phyloP scores from a whole-genome alignment of 78 protist genomes.

The Dictyostelium intermedium region DNA sequence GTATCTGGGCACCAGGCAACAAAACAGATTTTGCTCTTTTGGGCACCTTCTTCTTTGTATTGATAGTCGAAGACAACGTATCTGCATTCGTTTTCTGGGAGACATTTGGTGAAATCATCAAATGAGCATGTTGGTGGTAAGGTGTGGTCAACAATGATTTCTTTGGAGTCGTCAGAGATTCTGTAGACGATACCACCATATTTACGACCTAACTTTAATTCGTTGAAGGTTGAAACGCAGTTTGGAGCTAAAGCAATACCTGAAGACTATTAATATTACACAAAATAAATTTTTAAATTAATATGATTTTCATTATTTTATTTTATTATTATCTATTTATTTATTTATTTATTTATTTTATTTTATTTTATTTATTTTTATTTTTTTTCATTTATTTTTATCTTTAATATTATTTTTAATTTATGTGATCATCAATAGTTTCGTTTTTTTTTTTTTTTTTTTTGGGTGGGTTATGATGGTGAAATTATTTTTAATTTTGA shows the following conservation, averaged over 20 bases:
- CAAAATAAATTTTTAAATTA: neutral
- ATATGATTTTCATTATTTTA: neutral
- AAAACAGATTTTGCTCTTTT: constrained; percentile 59
- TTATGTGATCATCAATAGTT: too few relatives aligned
- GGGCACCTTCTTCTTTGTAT: constrained; percentile 65
- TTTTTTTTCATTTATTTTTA: too few relatives aligned
- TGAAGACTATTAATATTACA: constrained; percentile 43
- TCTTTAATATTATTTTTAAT: too few relatives aligned
- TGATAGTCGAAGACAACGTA: constrained; percentile 55
- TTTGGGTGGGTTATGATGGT: too few relatives aligned
- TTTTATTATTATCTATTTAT: neutral
- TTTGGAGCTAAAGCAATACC: constrained; percentile 27
- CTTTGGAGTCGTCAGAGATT: constrained; percentile 20
- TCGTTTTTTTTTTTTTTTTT: too few relatives aligned
- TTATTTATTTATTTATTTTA: too few relatives aligned
- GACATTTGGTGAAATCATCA: neutral
- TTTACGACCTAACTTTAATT: constrained; percentile 59
- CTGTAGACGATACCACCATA: constrained; percentile 38
- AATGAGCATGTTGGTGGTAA: constrained; percentile 30
- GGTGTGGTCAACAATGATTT: constrained; percentile 48
- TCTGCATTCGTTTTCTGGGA: constrained; percentile 61
- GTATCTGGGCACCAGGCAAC: constrained; percentile 85
- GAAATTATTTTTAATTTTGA: too few relatives aligned
- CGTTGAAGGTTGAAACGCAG: constrained; percentile 28
- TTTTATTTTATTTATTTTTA: too few relatives aligned